A percentile compares a stretch with the other conserved stretches of the same genome.
Evolutionary conservation across 2,329 filamentous ascomycete species (phyloP).

Genomic region (Fusarium gaditjirri): DNA sequence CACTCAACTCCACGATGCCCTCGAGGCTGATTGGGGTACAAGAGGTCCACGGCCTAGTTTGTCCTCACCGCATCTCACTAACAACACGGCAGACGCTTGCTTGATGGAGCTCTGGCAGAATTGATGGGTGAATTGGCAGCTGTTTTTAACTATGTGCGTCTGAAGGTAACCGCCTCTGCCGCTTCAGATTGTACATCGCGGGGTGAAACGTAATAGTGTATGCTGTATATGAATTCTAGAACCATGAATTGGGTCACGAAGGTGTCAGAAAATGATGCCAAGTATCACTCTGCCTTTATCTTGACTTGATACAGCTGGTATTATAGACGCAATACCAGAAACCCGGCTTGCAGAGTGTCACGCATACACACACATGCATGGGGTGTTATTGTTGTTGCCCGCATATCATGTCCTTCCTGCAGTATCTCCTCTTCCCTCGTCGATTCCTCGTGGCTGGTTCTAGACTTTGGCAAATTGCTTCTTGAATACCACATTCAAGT

Average conservation of each 20-base stretch:
- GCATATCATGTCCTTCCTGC: neutral
- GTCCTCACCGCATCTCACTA: conserved; percentile 44
- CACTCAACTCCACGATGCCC: conserved; percentile 40
- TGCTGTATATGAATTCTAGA: conserved; percentile 18
- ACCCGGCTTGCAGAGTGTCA: conserved; percentile 2
- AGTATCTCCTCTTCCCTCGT: conserved; percentile 3
- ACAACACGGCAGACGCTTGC: conserved; percentile 14
- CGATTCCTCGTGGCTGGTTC: conserved; percentile 12
- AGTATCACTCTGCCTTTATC: neutral
- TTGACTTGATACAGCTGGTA: conserved; percentile 6
- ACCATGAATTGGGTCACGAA: conserved; percentile 8
- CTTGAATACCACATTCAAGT: neutral
- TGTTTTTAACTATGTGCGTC: conserved; percentile 1
- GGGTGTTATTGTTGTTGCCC: neutral
- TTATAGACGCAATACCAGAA: neutral
- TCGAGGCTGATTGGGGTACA: conserved; percentile 35
- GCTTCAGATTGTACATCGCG: conserved; percentile 19
- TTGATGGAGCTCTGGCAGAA: conserved; percentile 26
- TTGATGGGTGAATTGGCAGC: conserved; percentile 27
- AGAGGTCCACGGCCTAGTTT: conserved; percentile 8
- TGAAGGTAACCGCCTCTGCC: conserved; percentile 12
- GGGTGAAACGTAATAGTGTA: conserved; percentile 16
- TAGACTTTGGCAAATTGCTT: conserved; percentile 18
- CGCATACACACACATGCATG: conserved; percentile 28
- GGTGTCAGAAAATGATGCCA: neutral